Base-by-base conservation (phyloP, 2,329 filamentous ascomycete genomes). In the Aspergillus spinulosporus region DNA sequence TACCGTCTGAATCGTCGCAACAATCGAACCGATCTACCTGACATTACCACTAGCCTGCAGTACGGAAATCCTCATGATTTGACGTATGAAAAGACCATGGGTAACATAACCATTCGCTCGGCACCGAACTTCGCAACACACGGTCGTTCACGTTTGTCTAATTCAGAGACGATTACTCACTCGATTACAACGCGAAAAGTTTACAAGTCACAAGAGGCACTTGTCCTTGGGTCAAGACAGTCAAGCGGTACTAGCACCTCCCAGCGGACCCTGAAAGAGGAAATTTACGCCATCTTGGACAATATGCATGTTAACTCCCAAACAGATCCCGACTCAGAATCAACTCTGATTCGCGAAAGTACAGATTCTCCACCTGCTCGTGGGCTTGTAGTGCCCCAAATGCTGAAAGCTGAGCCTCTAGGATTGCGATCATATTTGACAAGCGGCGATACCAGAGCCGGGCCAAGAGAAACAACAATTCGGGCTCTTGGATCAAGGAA, bases 261-360 rank as follows among this genome's bases (percentile, higher is more conserved):
- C 14, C 50, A 56, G n/a, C 54, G 36, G 11, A 44, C 21, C n/a
- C 12, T 52, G 14, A 53, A 49, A 15, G 43, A 57, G 29, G 40
- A 57, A 31, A 53, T 57, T 39, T 57, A 43, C 29, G 55, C 49
- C 7, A 49, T 57, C 5, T 43, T 57, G 15, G 50, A 49, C 26
- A 57, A 52, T 34, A 49, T 57, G 40, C 52, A 39, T n/a, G 2
- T 15, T 32, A 32, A 36, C 21, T 11, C 49, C 31, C 31, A 37
- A 7, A 32, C 29, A 32, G 12, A 46, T 21, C 1, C 31, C n/a
- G 34, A 46, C 15, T 15, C 11, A 28, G 42, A 32, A 5, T 15
- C 48, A 26, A 28, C 31, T 14, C 44, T 34, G n/a, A 11, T 6
- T 2, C 40, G 14, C 29, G 37, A 14, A 14, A 37, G 26, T 11